Evolutionary conservation across 2,329 filamentous ascomycete genomes (phyloP).

Genomic region (Fusarium irregulare): DNA sequence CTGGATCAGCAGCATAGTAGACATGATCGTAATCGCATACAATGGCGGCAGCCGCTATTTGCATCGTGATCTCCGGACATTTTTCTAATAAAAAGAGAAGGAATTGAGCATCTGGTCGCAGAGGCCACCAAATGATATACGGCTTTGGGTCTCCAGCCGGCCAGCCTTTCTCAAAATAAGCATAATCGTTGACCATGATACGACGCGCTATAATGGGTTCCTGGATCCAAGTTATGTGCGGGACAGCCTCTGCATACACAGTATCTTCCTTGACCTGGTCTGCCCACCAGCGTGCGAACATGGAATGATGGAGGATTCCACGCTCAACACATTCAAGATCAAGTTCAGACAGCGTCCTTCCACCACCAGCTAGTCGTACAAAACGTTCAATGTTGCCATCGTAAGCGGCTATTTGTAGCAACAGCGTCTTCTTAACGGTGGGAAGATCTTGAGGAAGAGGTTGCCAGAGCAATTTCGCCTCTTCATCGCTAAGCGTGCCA

Average conservation of each 20-base stretch:
- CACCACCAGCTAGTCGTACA: slow-evolving; percentile 47
- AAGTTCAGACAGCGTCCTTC: not conserved
- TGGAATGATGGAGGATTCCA: slow-evolving; percentile 4
- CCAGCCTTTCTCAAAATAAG: not conserved
- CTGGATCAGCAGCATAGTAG: not conserved
- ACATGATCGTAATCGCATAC: not conserved
- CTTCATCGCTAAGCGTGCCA: not conserved
- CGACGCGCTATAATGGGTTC: not conserved
- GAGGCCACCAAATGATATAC: not conserved
- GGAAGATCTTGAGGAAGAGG: slow-evolving; percentile 54
- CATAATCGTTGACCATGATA: not conserved
- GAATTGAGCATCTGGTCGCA: not conserved
- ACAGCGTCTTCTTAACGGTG: slow-evolving; percentile 51
- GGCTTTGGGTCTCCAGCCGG: not conserved
- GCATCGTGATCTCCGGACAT: rapidly evolving
- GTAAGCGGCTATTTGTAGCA: slow-evolving; percentile 54
- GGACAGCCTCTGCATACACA: not conserved
- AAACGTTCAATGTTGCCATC: slow-evolving; percentile 56
- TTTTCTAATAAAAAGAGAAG: not conserved
- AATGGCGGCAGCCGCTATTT: not conserved
- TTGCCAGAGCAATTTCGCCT: not conserved
- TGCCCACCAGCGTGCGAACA: slow-evolving; percentile 10
- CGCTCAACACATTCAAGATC: not conserved
- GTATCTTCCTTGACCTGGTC: not conserved
- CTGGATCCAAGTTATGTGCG: not conserved